These are phyloP conservation scores for Candolleomyces aberdarensis DNA, from an alignment of 768 basidiomycete genomes.

Conservation along the genomic window DNA sequence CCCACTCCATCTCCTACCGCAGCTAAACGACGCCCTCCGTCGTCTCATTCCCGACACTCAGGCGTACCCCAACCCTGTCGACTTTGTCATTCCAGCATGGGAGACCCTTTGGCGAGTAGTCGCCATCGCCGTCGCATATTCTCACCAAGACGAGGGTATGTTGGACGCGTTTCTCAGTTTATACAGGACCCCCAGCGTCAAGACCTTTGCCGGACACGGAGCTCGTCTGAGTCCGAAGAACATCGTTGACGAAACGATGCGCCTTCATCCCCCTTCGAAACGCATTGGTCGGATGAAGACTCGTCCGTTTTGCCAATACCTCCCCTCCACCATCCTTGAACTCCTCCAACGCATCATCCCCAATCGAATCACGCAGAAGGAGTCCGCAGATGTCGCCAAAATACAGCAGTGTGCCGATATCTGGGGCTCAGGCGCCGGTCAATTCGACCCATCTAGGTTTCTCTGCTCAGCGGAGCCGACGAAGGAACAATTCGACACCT, in stretches of 20 bases:
- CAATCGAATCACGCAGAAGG: constrained; percentile 7
- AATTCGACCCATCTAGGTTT: constrained; percentile 44
- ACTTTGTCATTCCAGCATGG: constrained; percentile 56
- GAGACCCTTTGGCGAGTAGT: constrained; percentile 64
- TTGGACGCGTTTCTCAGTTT: constrained; percentile 33
- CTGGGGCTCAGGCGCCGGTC: constrained; percentile 33
- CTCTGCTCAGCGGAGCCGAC: constrained; percentile 13
- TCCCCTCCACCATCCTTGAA: not conserved
- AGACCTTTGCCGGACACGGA: constrained; percentile 24
- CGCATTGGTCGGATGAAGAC: constrained; percentile 36
- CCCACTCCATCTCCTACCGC: constrained; percentile 26
- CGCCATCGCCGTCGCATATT: constrained; percentile 39
- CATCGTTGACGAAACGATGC: constrained; percentile 42
- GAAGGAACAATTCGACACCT: constrained; percentile 16
- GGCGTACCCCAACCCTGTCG: constrained; percentile 37
- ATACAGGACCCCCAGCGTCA: constrained; percentile 23
- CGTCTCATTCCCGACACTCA: constrained; percentile 36
- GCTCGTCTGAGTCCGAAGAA: constrained; percentile 27
- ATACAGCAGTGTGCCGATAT: constrained; percentile 30
- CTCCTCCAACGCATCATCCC: not conserved
- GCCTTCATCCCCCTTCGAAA: constrained; percentile 50
- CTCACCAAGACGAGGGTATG: constrained; percentile 22
- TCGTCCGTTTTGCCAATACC: constrained; percentile 2
- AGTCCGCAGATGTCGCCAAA: constrained; percentile 32
- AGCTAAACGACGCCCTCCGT: constrained; percentile 34